These are phyloP conservation scores for Porphyrellus sp. DNA, from an alignment of 1,284 basidiomycete genomes.

Conservation along the genomic window DNA sequence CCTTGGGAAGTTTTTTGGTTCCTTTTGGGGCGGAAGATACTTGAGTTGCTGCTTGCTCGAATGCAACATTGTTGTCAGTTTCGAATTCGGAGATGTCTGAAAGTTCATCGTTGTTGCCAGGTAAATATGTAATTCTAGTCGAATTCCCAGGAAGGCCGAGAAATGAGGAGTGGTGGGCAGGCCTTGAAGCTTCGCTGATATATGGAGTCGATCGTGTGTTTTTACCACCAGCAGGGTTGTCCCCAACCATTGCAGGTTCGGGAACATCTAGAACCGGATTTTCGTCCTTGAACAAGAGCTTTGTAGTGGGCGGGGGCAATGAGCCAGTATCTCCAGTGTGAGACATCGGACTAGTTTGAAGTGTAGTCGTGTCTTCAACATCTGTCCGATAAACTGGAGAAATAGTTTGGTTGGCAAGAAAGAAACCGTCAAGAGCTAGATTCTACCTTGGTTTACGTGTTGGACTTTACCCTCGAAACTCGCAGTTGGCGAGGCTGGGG, in stretches of 20 bases:
- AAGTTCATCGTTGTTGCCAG: slow-evolving; percentile 17
- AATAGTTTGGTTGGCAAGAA: not conserved
- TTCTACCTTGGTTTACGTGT: slow-evolving; percentile 30
- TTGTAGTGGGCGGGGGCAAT: not conserved
- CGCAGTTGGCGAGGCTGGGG: slow-evolving; percentile 20
- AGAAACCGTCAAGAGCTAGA: not conserved
- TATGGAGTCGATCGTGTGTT: not conserved
- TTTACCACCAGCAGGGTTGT: not conserved
- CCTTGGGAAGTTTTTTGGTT: not conserved
- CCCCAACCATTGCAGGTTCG: not conserved
- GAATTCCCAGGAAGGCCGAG: not conserved
- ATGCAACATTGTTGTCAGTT: slow-evolving; percentile 1
- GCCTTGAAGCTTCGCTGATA: not conserved
- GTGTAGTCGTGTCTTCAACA: slow-evolving; percentile 15
- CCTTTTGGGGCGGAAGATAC: not conserved
- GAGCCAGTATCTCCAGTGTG: not conserved
- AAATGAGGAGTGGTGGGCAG: not conserved
- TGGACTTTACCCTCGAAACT: slow-evolving; percentile 36
- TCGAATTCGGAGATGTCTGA: slow-evolving; percentile 33
- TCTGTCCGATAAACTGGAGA: slow-evolving; percentile 31
- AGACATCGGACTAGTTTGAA: not conserved
- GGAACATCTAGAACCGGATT: not conserved
- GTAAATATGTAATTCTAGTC: not conserved
- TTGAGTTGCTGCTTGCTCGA: not conserved
- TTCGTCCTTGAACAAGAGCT: not conserved